Evolutionary conservation across 768 basidiomycete species (phyloP), one percentile per base, ranked within the genome.

Genomic region (Cystofilobasidium macerans): DNA sequence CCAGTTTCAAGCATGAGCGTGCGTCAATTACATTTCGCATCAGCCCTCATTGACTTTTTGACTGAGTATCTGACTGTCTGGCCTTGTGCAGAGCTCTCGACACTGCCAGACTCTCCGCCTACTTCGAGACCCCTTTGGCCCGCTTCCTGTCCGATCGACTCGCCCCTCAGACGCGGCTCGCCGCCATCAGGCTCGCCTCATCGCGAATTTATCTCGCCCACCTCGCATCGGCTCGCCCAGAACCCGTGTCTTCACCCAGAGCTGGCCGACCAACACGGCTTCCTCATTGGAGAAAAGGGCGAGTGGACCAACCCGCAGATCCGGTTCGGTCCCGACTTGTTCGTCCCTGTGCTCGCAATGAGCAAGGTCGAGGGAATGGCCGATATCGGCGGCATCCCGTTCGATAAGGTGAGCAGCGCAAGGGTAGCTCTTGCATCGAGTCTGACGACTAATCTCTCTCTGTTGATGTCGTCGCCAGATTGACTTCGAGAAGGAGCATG

Each of bases 121-220:
- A 20, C 57, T 32, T 40, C 62, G 20, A 16, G 40, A 30, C 54
- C 40, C 35, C 20, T 68, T 22, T 68, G 42, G 53, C 61, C 73
- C 9, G 60, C 70, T 38, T 70, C 71, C 9, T 75, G 74, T 59
- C 69, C 72, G 13, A 70, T 72, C 42, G 57, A 62, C 26, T 71
- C 73, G 16, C 70, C 72, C 14, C 67, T 75, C 4, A 71, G 73
- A 18, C 61, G 60, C 35, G 67, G 67, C 33, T 16, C 32, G 3
- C 61, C 61, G 12, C 33, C 47, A 3, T 33, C 51, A 3, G 24
- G 53, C 8, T 42, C 65, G 16, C 47, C 56, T n/a, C 64, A 65
- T 48, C 42, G 42, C 53, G 18, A 61, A 26, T 68, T 62, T 47
- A 51, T 68, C 61, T n/a, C 61, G 4, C 22, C 57, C 28, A 9